A percentile compares a stretch with the other conserved stretches of the same genome.
phyloP scores from a whole-genome alignment of 805 yeast genomes.

The Yarrowia porcina region DNA sequence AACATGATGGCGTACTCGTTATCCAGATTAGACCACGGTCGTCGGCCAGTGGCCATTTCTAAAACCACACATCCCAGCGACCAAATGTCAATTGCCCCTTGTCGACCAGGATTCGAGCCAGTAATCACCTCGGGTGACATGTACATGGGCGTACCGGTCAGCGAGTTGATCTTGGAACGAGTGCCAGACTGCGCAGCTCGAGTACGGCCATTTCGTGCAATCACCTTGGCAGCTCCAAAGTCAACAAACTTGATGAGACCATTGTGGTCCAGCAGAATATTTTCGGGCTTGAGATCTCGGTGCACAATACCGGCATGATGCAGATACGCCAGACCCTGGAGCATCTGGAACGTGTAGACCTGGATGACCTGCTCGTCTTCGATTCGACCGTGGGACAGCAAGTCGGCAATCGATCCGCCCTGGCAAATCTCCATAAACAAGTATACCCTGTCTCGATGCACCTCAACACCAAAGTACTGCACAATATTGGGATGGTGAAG shows the following conservation, averaged over 20 bases:
- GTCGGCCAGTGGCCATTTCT: slow-evolving; percentile 93
- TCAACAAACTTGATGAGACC: slow-evolving; percentile 95
- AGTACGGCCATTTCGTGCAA: slow-evolving; percentile 41
- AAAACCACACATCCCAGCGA: slow-evolving; percentile 93
- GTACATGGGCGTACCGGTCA: slow-evolving; percentile 97
- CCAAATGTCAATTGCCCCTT: slow-evolving; percentile 86
- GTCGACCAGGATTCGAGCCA: slow-evolving; percentile 59
- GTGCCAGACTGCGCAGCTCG: slow-evolving; percentile 32
- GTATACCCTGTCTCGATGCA: slow-evolving; percentile 90
- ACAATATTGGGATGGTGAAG: slow-evolving; percentile 94
- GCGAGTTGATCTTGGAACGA: slow-evolving; percentile 42
- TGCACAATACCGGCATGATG: slow-evolving; percentile 96
- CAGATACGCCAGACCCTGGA: slow-evolving; percentile 91
- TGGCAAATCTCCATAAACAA: slow-evolving; percentile 97
- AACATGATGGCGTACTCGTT: slow-evolving; percentile 99
- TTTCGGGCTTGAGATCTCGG: slow-evolving; percentile 94
- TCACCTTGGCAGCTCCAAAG: slow-evolving; percentile 94
- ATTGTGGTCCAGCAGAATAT: slow-evolving; percentile 80
- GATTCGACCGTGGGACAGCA: slow-evolving; percentile 86
- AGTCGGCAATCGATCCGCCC: slow-evolving; percentile 84
- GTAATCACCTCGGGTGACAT: slow-evolving; percentile 97
- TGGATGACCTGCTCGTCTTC: slow-evolving; percentile 93
- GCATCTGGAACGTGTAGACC: slow-evolving; percentile 83
- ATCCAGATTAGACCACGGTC: slow-evolving; percentile 96
- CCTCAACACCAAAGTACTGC: slow-evolving; percentile 95